These are phyloP conservation scores for Sporothrix dimorphospora DNA, from an alignment of 2,329 filamentous ascomycete genomes.

Conservation along the genomic window DNA sequence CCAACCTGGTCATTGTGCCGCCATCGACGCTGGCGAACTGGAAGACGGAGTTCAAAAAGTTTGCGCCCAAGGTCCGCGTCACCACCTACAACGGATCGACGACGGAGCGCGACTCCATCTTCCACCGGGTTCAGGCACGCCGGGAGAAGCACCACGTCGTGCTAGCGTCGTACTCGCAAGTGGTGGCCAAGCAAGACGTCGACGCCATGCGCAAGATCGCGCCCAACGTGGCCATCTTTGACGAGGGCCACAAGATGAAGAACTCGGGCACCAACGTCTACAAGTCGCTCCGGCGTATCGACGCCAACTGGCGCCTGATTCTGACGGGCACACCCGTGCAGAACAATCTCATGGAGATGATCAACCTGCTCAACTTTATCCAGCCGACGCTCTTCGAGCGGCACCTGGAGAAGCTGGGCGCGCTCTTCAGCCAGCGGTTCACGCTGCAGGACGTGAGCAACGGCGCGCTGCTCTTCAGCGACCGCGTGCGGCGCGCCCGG, in stretches of 20 bases:
- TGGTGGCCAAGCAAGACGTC: constrained; percentile 55
- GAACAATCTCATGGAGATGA: constrained; percentile 92
- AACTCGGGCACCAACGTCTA: constrained; percentile 85
- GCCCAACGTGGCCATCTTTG: constrained; percentile 71
- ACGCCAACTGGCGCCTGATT: constrained; percentile 80
- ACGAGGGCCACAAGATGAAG: constrained; percentile 93
- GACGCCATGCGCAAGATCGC: constrained; percentile 53
- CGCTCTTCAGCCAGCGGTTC: constrained; percentile 90
- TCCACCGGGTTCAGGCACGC: constrained; percentile 65
- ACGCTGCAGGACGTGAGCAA: constrained; percentile 79
- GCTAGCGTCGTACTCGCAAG: constrained; percentile 64
- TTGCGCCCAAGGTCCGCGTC: constrained; percentile 77
- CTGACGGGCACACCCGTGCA: constrained; percentile 90
- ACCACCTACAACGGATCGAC: constrained; percentile 72
- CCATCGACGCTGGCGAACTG: constrained; percentile 95
- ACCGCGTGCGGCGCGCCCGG: constrained; percentile 83
- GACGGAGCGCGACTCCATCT: constrained; percentile 67
- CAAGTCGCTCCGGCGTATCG: constrained; percentile 74
- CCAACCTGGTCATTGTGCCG: constrained; percentile 86
- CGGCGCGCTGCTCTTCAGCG: constrained; percentile 80
- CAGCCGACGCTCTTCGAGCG: constrained; percentile 81
- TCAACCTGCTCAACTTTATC: constrained; percentile 90
- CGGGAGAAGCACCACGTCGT: constrained; percentile 67
- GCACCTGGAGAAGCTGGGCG: constrained; percentile 76
- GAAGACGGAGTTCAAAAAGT: constrained; percentile 85